Conservation (phyloP, 306 rosid species). For the Malus domestica region ASM211411v1 NC_041795.1:3055001-3055500, state of each 20-base stretch:
- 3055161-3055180: neutral
- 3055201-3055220: constrained; percentile 92
- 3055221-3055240: constrained; percentile 94
- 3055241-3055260: constrained; percentile 78
- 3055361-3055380: constrained; percentile 30
- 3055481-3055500: neutral
- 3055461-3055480: constrained; percentile 68
- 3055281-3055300: constrained; percentile 70
- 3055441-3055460: constrained; percentile 76
- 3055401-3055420: constrained; percentile 84
- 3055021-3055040: constrained; percentile 88
- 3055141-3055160: neutral
- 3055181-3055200: constrained; percentile 59
- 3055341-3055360: neutral
- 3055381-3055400: constrained; percentile 91
- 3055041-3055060: constrained; percentile 40
- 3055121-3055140: neutral
- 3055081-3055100: neutral
- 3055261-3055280: constrained; percentile 67
- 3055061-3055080: neutral
- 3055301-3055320: constrained; percentile 48
- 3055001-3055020: constrained; percentile 70
- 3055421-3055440: constrained; percentile 63
- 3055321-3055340: neutral
- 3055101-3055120: neutral